Conservation (phyloP, 2,329 filamentous ascomycete species). For the Ceratocystis alfenasii region DNA sequence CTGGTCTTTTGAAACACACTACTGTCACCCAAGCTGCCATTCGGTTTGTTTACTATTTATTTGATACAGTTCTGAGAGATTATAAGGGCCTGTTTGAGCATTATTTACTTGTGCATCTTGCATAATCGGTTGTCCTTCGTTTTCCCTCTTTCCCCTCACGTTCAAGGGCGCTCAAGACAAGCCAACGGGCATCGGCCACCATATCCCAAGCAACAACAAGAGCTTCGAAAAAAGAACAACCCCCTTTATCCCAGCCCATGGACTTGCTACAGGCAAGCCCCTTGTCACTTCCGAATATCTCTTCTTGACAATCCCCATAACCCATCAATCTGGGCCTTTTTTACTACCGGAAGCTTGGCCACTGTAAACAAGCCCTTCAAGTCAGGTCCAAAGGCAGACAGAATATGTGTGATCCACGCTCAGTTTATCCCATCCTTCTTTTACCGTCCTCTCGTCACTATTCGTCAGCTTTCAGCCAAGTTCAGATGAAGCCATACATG, state of each 20-base stretch:
- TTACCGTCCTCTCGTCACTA: neutral
- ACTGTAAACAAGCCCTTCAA: neutral
- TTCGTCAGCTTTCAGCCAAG: neutral
- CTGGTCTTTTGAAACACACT: slow-evolving; percentile 5
- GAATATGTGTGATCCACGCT: neutral
- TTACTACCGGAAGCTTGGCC: slow-evolving; percentile 1
- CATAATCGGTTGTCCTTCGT: neutral
- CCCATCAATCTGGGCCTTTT: slow-evolving; percentile 2
- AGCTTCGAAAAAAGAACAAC: neutral
- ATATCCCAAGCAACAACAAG: slow-evolving; percentile 2
- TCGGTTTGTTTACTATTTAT: neutral
- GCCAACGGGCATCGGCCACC: neutral
- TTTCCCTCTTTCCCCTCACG: neutral
- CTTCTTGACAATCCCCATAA: neutral
- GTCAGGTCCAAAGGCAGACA: neutral
- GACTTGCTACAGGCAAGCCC: neutral
- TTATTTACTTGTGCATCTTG: neutral
- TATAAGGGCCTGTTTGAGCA: slow-evolving; percentile 1
- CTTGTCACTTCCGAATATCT: neutral
- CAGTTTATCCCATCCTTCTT: neutral
- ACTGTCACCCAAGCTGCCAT: slow-evolving; percentile 7
- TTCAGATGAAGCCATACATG: slow-evolving; percentile 4
- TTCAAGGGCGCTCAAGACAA: neutral
- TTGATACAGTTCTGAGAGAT: neutral
- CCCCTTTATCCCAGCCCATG: neutral